Base-by-base conservation (phyloP, 768 basidiomycete genomes). In the Rhizopogon roseolus region DNA sequence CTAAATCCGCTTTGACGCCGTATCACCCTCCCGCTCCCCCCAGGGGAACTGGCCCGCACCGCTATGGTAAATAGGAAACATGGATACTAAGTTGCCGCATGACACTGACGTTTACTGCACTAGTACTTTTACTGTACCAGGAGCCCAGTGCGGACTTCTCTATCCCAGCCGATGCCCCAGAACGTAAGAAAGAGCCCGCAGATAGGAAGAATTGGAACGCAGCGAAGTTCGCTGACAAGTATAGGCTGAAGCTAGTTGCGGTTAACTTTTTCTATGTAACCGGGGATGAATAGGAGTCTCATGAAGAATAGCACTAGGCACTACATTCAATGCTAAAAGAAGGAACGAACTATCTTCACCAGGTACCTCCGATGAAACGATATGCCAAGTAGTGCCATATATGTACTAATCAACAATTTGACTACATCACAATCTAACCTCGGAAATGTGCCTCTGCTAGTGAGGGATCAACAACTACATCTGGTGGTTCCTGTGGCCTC, bases 71-170 rank as follows among this genome's bases (percentile, higher is more conserved):
- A 73, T 57, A n/a, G 6, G 9, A 32, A 22, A 34, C 10, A 19
- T 41, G 5, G 7, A 36, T 36, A 36, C 13, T 29, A 17, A 32
- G 6, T 5, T 50, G 40, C 28, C 1, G 2, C 32, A 17, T 22
- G 9, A 10, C 49, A 22, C 32, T 32, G 7, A 36, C 37, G 16
- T 3, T 42, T 32, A 2, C 27, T 27, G 4, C 9, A 4, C 6
- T 25, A 76, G 85, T 75, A 11, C 81, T 86, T 64, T 66, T 86
- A 7, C 71, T 86, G 8, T 86, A 81, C 60, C 73, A 81, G 58
- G 85, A 87, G 59, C 84, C 85, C 4, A 64, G 61, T 10, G 61
- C 49, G 16, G 59, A 70, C 0, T 71, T 81, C 53, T 55, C 43
- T 1, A 67, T 86, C 19, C 78, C 81, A 0, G 34, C 61, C 1